A percentile compares a stretch with the other conserved stretches of the same genome.
phyloP scores from a whole-genome alignment of 1,284 basidiomycete species.

The Leccinum pachyderme region DNA sequence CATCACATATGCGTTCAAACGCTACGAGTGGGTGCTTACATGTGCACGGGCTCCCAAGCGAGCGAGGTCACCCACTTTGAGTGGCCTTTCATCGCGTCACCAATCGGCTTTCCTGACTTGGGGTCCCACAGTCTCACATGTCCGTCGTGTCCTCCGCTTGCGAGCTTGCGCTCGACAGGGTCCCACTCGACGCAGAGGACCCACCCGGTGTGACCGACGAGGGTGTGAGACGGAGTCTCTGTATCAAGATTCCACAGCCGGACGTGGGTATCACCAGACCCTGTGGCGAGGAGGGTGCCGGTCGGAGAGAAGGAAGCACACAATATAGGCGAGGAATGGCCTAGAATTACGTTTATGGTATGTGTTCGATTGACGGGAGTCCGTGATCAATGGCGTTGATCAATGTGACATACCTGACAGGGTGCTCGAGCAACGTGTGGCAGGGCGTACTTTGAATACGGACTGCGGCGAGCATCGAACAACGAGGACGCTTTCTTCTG shows the following conservation, averaged over 20 bases:
- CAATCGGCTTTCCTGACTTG: slow-evolving; percentile 80
- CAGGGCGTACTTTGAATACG: slow-evolving; percentile 91
- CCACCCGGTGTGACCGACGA: slow-evolving; percentile 92
- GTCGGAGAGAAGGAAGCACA: slow-evolving; percentile 97
- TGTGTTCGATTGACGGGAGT: neutral
- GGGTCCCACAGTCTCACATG: slow-evolving; percentile 91
- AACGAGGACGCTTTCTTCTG: slow-evolving; percentile 84
- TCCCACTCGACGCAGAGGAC: slow-evolving; percentile 98
- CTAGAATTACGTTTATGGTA: slow-evolving; percentile 38
- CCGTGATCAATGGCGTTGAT: slow-evolving; percentile 1
- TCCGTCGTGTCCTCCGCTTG: slow-evolving; percentile 90
- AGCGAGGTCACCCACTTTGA: slow-evolving; percentile 98
- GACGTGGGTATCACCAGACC: slow-evolving; percentile 92
- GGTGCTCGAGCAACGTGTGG: slow-evolving; percentile 91
- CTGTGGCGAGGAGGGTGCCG: slow-evolving; percentile 87
- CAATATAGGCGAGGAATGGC: slow-evolving; percentile 91
- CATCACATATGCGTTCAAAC: slow-evolving; percentile 5
- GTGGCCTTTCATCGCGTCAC: slow-evolving; percentile 87
- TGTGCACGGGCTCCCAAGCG: slow-evolving; percentile 94
- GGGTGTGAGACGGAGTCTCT: slow-evolving; percentile 87
- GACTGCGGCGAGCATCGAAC: slow-evolving; percentile 93
- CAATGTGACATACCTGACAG: slow-evolving; percentile 61
- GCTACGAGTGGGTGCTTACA: slow-evolving; percentile 44
- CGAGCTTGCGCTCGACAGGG: slow-evolving; percentile 83
- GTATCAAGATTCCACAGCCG: slow-evolving; percentile 94